These are phyloP conservation scores for Coemansia sp. DNA, from an alignment of 192 early-diverging fungal genomes.

Conservation along the genomic window DNA sequence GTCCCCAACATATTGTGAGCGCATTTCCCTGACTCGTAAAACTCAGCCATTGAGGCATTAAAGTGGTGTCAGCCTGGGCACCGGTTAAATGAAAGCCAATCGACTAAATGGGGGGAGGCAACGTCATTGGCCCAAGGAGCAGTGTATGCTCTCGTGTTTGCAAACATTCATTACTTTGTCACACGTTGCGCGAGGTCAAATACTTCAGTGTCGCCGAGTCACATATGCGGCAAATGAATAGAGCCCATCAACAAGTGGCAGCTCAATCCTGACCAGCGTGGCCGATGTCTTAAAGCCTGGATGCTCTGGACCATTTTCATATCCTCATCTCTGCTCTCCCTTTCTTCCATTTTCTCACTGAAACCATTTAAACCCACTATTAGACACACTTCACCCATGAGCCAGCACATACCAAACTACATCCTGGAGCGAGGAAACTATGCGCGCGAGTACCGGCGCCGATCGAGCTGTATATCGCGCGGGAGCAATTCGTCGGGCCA, in stretches of 20 bases:
- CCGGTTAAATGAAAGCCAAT: too few species aligned
- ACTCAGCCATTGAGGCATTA: too few species aligned
- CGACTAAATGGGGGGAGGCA: neutral
- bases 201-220: neutral
- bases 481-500: constrained; percentile 31
- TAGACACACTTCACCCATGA: neutral
- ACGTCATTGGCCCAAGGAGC: neutral
- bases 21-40: too few species aligned
- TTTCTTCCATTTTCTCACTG: neutral
- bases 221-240: neutral
- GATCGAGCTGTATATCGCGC: constrained; percentile 41
- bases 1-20: too few species aligned
- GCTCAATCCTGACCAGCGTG: neutral
- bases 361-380: neutral
- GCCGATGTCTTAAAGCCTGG: neutral
- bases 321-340: neutral
- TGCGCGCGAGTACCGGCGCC: constrained; percentile 43
- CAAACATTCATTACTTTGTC: neutral
- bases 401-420: constrained; percentile 27
- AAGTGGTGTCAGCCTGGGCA: too few species aligned
- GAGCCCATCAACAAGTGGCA: neutral
- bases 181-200: neutral
- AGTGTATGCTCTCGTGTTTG: neutral
- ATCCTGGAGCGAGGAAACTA: constrained; percentile 41
- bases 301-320: neutral